Percentiles rank a stretch among this genome's conserved stretches.
Evolutionary conservation across 208 protist species (phyloP).

Genomic region (Acanthamoeba castellanii): DNA sequence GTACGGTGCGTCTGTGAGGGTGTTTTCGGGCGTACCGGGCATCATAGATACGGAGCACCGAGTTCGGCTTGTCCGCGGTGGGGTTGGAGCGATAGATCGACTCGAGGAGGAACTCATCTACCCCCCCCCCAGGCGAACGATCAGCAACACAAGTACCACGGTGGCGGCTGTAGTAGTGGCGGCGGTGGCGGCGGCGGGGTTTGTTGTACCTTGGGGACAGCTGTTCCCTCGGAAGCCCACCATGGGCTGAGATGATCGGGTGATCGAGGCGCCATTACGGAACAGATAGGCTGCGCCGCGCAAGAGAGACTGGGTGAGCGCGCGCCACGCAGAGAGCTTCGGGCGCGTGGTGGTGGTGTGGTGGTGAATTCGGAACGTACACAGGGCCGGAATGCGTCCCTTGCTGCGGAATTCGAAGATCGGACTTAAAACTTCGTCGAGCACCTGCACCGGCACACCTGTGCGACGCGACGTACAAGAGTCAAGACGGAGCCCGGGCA

Average conservation of each 20-base stretch:
- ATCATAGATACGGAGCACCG: slow-evolving; percentile 53
- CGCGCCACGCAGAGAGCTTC: too few species aligned
- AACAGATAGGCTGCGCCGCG: slow-evolving; percentile 35
- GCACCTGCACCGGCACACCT: slow-evolving; percentile 9
- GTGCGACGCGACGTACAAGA: background rate
- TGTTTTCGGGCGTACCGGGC: background rate
- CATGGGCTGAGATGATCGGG: slow-evolving; percentile 47
- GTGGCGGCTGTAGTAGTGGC: too few species aligned
- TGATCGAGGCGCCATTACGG: slow-evolving; percentile 59
- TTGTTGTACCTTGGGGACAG: slow-evolving; percentile 9
- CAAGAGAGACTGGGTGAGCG: too few species aligned
- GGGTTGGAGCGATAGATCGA: slow-evolving; percentile 55
- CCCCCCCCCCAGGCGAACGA: too few species aligned
- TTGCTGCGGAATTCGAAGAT: slow-evolving; percentile 68
- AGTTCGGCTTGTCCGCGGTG: slow-evolving; percentile 15
- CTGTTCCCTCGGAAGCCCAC: slow-evolving; percentile 62
- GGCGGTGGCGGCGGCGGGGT: too few species aligned
- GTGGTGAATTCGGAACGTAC: background rate
- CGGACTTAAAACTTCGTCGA: background rate
- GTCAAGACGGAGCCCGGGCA: background rate
- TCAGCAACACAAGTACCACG: too few species aligned
- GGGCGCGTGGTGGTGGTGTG: background rate
- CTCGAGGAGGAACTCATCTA: slow-evolving; percentile 52
- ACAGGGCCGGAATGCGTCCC: slow-evolving; percentile 56
- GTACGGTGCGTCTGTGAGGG: background rate